Conservation (phyloP, 1,284 basidiomycete genomes). For the Cryptococcus neoformans region DNA sequence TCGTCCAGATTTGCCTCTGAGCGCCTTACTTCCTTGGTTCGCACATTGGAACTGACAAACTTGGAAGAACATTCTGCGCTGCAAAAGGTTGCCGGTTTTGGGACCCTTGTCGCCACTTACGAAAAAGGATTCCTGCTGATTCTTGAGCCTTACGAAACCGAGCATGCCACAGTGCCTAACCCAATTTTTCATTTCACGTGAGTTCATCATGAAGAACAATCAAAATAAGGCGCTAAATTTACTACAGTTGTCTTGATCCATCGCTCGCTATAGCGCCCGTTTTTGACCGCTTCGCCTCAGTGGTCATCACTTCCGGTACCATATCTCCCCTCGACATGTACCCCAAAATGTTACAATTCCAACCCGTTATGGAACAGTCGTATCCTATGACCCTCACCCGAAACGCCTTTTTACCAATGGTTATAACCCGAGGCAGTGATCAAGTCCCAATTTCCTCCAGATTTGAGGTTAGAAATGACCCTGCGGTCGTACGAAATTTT, state of each 20-base stretch:
- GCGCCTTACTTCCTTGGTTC: constrained; percentile 86
- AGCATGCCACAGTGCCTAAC: constrained; percentile 97
- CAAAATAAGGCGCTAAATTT: too few relatives aligned
- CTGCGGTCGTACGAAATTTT: constrained; percentile 97
- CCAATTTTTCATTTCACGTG: constrained; percentile 98
- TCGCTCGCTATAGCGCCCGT: constrained; percentile 97
- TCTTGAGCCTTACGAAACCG: constrained; percentile 97
- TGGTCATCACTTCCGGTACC: constrained; percentile 98
- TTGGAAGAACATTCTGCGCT: constrained; percentile 88
- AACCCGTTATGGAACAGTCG: constrained; percentile 93
- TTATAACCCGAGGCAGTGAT: constrained; percentile 96
- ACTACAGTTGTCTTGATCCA: constrained; percentile 83
- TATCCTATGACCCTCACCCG: constrained; percentile 98
- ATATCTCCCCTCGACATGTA: constrained; percentile 99
- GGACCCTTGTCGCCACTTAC: constrained; percentile 96
- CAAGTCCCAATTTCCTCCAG: constrained; percentile 99
- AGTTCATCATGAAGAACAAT: constrained; percentile 33
- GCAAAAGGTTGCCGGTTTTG: constrained; percentile 95
- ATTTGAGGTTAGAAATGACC: constrained; percentile 99
- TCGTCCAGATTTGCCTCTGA: constrained; percentile 86
- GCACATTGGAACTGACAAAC: constrained; percentile 85
- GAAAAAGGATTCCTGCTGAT: constrained; percentile 98
- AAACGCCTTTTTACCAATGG: constrained; percentile 96
- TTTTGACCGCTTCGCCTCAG: constrained; percentile 96
- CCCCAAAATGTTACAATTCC: constrained; percentile 99